Percentiles rank a stretch among this genome's conserved stretches.
Conservation (phyloP, 129 eudicot genomes). For the Cynara cardunculus region DNA sequence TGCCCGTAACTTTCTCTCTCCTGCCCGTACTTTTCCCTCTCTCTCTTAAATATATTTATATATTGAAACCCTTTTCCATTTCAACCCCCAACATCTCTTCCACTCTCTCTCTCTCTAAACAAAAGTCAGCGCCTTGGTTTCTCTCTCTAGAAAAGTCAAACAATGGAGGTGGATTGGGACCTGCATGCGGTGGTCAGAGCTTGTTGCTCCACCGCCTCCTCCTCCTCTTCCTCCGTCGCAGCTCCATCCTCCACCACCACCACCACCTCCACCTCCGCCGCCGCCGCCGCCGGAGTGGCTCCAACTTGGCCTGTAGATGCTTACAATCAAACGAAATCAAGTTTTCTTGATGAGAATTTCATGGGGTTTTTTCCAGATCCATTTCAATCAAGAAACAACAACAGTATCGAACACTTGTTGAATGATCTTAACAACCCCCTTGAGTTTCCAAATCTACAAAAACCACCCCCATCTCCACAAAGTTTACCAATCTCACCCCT, state of each 20-base stretch:
- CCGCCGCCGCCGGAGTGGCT: background rate
- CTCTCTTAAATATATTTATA: constrained; percentile 40
- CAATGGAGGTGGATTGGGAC: constrained; percentile 84
- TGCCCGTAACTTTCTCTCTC: constrained; percentile 25
- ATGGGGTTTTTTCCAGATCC: constrained; percentile 57
- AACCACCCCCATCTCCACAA: constrained; percentile 33
- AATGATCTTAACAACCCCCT: constrained; percentile 48
- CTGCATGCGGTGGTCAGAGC: constrained; percentile 93
- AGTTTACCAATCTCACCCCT: constrained; percentile 59
- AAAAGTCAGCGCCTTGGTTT: constrained; percentile 95
- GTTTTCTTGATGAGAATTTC: constrained; percentile 29
- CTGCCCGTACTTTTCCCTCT: constrained; percentile 24
- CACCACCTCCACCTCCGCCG: constrained; percentile 19
- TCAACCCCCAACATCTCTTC: constrained; percentile 31
- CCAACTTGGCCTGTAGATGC: background rate
- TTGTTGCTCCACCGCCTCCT: constrained; percentile 55
- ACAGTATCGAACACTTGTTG: constrained; percentile 51
- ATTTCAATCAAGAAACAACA: constrained; percentile 41
- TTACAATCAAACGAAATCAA: constrained; percentile 20
- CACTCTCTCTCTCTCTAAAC: constrained; percentile 40
- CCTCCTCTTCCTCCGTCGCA: constrained; percentile 35
- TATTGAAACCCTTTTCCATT: constrained; percentile 23
- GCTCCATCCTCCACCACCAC: constrained; percentile 27
- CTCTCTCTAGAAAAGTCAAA: constrained; percentile 34
- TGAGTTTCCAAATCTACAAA: constrained; percentile 33